phyloP scores from a whole-genome alignment of 768 basidiomycete species.

The Russula vinacea region DNA sequence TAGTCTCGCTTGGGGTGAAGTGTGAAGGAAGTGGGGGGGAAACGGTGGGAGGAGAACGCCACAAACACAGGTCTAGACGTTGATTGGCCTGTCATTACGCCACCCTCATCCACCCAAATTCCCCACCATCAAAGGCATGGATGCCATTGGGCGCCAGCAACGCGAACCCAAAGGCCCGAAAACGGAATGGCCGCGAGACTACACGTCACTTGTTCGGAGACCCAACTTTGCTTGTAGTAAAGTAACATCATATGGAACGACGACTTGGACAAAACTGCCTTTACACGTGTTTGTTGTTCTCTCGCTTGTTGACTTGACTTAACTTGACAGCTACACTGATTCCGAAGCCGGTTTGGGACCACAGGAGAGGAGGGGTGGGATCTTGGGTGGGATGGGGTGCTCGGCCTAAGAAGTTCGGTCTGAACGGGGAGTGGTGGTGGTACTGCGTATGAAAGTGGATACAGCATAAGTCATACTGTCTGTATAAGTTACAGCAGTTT shows the following conservation, averaged over 20 bases:
- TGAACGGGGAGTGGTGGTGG: not conserved
- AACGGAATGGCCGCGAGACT: slow-evolving; percentile 17
- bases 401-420: not conserved
- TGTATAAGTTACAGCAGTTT: too few relatives aligned
- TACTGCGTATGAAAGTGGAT: not conserved
- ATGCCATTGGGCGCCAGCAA: slow-evolving; percentile 8
- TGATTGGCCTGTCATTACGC: not conserved
- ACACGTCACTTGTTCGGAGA: slow-evolving; percentile 15
- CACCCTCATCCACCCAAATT: not conserved
- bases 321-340: not conserved
- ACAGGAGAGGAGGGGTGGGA: too few relatives aligned
- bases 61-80: not conserved
- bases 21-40: not conserved
- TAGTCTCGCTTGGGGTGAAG: not conserved
- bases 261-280: not conserved
- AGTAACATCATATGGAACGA: not conserved
- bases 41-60: not conserved
- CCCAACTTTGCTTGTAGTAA: slow-evolving; percentile 3
- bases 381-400: too few relatives aligned
- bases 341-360: not conserved
- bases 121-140: too few relatives aligned
- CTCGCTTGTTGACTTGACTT: not conserved
- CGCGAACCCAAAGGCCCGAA: slow-evolving; percentile 4
- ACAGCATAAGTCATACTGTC: not conserved
- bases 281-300: not conserved